A percentile compares a stretch with the other conserved stretches of the same genome.
These are phyloP conservation scores for Wilhelminamyces savonicus DNA, from an alignment of 805 yeast genomes.

Conservation along the genomic window DNA sequence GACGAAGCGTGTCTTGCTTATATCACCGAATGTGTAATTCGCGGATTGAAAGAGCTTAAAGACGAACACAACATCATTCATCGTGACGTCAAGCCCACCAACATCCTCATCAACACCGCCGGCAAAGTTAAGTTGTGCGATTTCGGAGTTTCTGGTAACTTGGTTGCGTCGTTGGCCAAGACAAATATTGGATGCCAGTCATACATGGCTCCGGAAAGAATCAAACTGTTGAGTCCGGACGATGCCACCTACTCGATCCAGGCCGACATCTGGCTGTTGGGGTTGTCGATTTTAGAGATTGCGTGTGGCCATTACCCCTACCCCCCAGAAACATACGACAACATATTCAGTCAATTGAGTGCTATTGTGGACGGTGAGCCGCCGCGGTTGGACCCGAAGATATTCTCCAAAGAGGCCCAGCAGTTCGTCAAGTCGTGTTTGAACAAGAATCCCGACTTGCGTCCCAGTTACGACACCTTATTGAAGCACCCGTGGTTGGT, in stretches of 20 bases:
- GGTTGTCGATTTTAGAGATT: slow-evolving; percentile 78
- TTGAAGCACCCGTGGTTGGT: slow-evolving; percentile 81
- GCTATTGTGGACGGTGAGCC: slow-evolving; percentile 65
- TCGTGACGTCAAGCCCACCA: slow-evolving; percentile 95
- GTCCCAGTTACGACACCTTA: slow-evolving; percentile 77
- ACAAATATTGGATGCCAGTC: slow-evolving; percentile 97
- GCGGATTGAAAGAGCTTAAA: slow-evolving; percentile 77
- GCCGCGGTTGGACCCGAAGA: slow-evolving; percentile 15
- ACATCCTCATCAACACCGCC: slow-evolving; percentile 69
- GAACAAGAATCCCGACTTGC: slow-evolving; percentile 68
- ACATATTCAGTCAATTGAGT: slow-evolving; percentile 85
- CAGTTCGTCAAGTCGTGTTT: slow-evolving; percentile 74
- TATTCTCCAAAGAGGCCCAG: slow-evolving; percentile 69
- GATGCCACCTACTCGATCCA: slow-evolving; percentile 84
- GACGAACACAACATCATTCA: slow-evolving; percentile 91
- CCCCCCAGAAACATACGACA: slow-evolving; percentile 87
- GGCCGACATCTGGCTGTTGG: slow-evolving; percentile 93
- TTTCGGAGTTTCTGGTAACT: slow-evolving; percentile 92
- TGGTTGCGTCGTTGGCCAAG: slow-evolving; percentile 90
- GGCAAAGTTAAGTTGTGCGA: slow-evolving; percentile 94
- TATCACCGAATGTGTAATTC: slow-evolving; percentile 71
- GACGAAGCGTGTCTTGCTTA: slow-evolving; percentile 77
- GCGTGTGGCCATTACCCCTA: slow-evolving; percentile 94
- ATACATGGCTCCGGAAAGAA: slow-evolving; percentile 98
- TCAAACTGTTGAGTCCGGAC: slow-evolving; percentile 66